Evolutionary conservation across 176 grass and related monocot genomes (phyloP), one percentile per base, ranked within the genome.

Genomic region (Phragmites australis): DNA sequence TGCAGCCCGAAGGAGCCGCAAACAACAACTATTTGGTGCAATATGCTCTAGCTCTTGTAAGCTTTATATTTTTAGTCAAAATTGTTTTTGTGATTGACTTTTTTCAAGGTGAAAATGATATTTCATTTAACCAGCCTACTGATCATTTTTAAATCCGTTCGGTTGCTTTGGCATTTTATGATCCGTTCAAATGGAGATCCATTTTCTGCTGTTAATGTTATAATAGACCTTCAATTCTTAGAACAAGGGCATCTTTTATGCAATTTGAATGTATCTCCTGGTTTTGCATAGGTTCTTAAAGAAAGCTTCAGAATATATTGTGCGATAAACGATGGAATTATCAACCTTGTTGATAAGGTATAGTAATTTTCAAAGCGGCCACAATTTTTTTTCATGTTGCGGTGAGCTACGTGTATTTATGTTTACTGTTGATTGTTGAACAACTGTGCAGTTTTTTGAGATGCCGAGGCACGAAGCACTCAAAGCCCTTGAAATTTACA

Each of bases 231-330:
- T 64, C 30, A 74, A 68, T 74, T 66, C 31, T 79, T 56, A 34
- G 52, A 74, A 60, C 1, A 54, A 32, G 23, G 23, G 14, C 26
- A 84, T 44, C 17, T 32, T 68, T 19, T 63, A 58, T 66, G 31
- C 44, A 75, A 53, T 59, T 79, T 80, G 42, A 75, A 2, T 79
- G 60, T 22, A 57, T 66, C 26, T 45, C 21, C 32, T 80, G 39
- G 48, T 43, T 75, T 66, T 56, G 37, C 15, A 47, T 90, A 97
- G 94, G 92, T 97, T 74, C 83, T 97, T 37, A 97, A 97, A 79
- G 94, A 97, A 85, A 97, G 94, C 77, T 97, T 97, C 79, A 94
- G 94, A 89, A 97, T 97, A 64, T 97, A 97, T 61, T 97, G 94
- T 85, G 77, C 94, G 26, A 92, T 97, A 73, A 97, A 97, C 56